Conservation (phyloP, 2,329 filamentous ascomycete species). For the Celoporthe dispersa region DNA sequence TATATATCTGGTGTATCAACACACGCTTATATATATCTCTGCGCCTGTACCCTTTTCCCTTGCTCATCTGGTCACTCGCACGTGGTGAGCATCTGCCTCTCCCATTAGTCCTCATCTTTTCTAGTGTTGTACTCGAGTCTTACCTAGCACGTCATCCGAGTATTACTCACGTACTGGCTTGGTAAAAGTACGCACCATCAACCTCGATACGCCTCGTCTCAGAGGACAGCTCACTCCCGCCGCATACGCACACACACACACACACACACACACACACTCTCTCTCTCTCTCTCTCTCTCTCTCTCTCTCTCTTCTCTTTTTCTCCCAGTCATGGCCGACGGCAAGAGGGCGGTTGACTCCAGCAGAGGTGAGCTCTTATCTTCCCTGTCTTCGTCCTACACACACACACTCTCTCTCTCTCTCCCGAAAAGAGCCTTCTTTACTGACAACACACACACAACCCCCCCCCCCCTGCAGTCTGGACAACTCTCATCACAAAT, state of each 20-base stretch:
- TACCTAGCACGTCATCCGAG: neutral
- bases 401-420: neutral
- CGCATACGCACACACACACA: neutral
- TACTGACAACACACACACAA: neutral
- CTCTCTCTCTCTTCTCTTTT: neutral
- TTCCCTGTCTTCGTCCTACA: neutral
- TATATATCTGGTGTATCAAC: neutral
- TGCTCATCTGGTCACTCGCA: neutral
- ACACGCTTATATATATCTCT: neutral
- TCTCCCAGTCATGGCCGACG: constrained; percentile 37
- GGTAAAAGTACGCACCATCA: neutral
- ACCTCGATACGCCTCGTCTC: neutral
- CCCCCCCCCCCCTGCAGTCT: constrained; percentile 69
- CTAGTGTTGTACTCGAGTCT: neutral
- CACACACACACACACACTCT: constrained; percentile 8
- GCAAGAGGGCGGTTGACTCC: constrained; percentile 39
- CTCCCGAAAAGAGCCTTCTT: neutral
- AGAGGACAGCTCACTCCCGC: neutral
- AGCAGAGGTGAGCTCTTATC: constrained; percentile 54
- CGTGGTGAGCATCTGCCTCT: neutral
- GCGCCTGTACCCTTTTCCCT: neutral
- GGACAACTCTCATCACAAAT: constrained; percentile 88
- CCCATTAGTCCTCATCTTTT: neutral
- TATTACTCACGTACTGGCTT: neutral
- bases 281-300: neutral